Evolutionary conservation across 1,284 basidiomycete genomes (phyloP).

Genomic region (Sanghuangporus weigelae): DNA sequence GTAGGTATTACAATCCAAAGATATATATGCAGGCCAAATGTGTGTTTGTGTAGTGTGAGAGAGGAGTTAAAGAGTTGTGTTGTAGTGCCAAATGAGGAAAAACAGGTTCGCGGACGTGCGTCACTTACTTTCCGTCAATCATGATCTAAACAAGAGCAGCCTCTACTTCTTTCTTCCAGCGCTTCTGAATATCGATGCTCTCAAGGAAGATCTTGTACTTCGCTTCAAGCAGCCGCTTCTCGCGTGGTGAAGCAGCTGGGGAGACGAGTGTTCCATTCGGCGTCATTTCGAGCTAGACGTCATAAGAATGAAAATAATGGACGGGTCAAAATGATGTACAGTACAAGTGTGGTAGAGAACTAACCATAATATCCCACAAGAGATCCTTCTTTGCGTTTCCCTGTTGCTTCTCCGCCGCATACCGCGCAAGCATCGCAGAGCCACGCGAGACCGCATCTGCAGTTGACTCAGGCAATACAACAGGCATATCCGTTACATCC

Average conservation of each 20-base stretch:
- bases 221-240: conserved; percentile 75
- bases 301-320: background rate
- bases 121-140: background rate
- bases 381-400: conserved; percentile 41
- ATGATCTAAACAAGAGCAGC: conserved; percentile 19
- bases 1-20: no score
- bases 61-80: no score
- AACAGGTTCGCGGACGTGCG: no score
- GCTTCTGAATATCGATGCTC: conserved; percentile 80
- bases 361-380: conserved; percentile 92
- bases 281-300: conserved; percentile 80
- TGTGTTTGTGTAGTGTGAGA: no score
- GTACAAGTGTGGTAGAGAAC: conserved; percentile 20
- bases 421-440: conserved; percentile 88
- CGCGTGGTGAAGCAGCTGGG: conserved; percentile 58
- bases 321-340: background rate
- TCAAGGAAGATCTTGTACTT: conserved; percentile 96
- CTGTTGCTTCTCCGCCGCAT: conserved; percentile 64
- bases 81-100: no score
- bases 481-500: conserved; percentile 77
- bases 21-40: no score
- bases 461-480: conserved; percentile 77
- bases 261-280: conserved; percentile 72
- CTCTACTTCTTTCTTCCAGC: conserved; percentile 73
- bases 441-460: conserved; percentile 88